Base-by-base conservation (phyloP, 805 yeast species). In the Priceomyces medius region DNA sequence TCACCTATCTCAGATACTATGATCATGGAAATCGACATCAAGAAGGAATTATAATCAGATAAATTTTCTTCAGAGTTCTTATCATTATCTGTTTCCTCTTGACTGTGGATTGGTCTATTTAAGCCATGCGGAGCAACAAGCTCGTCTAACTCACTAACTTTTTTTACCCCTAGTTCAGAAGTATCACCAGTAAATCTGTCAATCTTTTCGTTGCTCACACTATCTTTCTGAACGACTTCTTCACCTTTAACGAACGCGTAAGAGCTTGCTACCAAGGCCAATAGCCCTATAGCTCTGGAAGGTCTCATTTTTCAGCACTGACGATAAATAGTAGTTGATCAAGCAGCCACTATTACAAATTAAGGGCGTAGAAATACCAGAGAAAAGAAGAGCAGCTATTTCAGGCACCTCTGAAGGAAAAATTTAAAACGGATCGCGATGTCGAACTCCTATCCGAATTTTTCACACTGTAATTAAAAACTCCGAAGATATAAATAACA, bases 1-100 rank as follows among this genome's bases (percentile, higher is more conserved):
- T 93, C 99, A 45, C 99, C 99, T 44, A 93, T 84, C 64, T 93
- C 99, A 20, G 96, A 86, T n/a, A 89, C 86, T 23, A 87, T 68
- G 56, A 93, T 93, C 99, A 93, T 93, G 12, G 91, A 79, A 24
- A 83, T 68, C 1, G 98, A 79, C 83, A 91, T 80, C 44, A 86
- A 53, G 51, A 93, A 84, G 3, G 95, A 77, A 49, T 77, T 64
- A 37, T 63, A 64, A 9, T 60, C 54, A 9, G 45, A 46, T 18
- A 37, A 37, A 13, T 46, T 51, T 12, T 47, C 47, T 20, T 31
- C 47, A 31, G 24, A 14, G 24, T 12, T 8, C n/a, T 18, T 20
- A 4, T 32, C 21, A 6, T 10, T 7, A 9, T 24, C 29, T 35
- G 38, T 9, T 20, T 21, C 28, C 10, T 28, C 12, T 4, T 12